Percentiles rank a stretch among this genome's conserved stretches.
Evolutionary conservation across 768 basidiomycete species (phyloP).

Genomic region (Boletus fagicola): DNA sequence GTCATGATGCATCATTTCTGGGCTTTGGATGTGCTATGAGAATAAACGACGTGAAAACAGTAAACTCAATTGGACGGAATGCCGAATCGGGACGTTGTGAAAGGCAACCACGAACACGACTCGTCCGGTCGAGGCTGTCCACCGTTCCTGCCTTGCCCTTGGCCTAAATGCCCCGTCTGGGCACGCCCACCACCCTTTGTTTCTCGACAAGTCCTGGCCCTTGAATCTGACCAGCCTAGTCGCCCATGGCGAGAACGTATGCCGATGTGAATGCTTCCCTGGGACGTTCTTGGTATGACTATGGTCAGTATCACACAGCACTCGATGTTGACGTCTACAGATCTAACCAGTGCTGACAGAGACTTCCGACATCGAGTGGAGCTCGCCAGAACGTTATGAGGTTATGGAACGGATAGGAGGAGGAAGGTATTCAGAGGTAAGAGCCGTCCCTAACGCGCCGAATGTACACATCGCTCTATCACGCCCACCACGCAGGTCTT

Average conservation of each 20-base stretch:
- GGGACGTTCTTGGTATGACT: slow-evolving; percentile 62
- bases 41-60: background rate
- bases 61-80: background rate
- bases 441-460: background rate
- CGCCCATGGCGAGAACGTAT: slow-evolving; percentile 49
- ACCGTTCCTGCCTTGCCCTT: slow-evolving; percentile 15
- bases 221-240: slow-evolving; percentile 16
- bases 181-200: slow-evolving; percentile 16
- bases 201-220: slow-evolving; percentile 16
- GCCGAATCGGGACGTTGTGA: slow-evolving; percentile 9
- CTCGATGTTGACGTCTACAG: background rate
- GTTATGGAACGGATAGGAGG: slow-evolving; percentile 61
- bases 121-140: slow-evolving; percentile 21
- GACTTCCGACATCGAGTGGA: slow-evolving; percentile 62
- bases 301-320: slow-evolving; percentile 39
- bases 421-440: slow-evolving; percentile 65
- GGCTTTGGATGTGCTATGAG: background rate
- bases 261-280: slow-evolving; percentile 56
- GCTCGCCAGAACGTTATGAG: slow-evolving; percentile 64
- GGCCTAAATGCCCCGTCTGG: slow-evolving; percentile 28
- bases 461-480: slow-evolving; percentile 1
- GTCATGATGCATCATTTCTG: slow-evolving; percentile 17
- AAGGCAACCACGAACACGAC: slow-evolving; percentile 5
- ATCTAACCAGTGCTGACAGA: slow-evolving; percentile 35
- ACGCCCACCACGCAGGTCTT: slow-evolving; percentile 43